Evolutionary conservation across 2,329 filamentous ascomycete genomes (phyloP).

Genomic region (Hypoxylon sp.): DNA sequence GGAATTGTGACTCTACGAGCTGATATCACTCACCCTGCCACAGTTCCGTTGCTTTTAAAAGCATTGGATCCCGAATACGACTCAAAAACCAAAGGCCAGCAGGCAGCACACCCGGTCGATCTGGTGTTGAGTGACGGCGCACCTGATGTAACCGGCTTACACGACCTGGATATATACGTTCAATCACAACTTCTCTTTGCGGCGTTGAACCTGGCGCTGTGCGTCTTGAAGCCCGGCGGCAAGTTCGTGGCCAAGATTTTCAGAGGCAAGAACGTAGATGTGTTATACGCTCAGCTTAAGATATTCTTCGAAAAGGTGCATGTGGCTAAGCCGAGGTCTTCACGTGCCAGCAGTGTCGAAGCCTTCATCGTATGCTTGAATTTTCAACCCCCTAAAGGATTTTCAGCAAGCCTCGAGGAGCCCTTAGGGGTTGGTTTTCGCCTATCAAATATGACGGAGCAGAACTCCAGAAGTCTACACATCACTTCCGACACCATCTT

Average conservation of each 20-base stretch:
- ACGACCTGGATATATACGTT: constrained; percentile 98
- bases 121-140: constrained; percentile 96
- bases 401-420: constrained; percentile 81
- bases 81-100: constrained; percentile 60
- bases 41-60: constrained; percentile 87
- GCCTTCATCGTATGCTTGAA: constrained; percentile 96
- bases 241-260: constrained; percentile 99
- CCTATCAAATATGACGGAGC: constrained; percentile 65
- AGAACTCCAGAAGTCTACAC: constrained; percentile 59
- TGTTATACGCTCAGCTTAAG: constrained; percentile 93
- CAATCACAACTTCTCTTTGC: constrained; percentile 96
- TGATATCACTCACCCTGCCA: constrained; percentile 97
- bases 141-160: constrained; percentile 94
- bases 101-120: constrained; percentile 84
- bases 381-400: constrained; percentile 84
- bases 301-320: constrained; percentile 89
- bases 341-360: constrained; percentile 95
- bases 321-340: constrained; percentile 94
- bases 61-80: constrained; percentile 84
- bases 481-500: constrained; percentile 60
- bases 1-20: constrained; percentile 94
- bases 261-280: constrained; percentile 92
- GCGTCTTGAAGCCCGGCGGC: constrained; percentile 91
- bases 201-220: constrained; percentile 91
- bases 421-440: constrained; percentile 77